Conservation (phyloP, 2,329 filamentous ascomycete genomes). For the Chaetothyriales sp. region DNA sequence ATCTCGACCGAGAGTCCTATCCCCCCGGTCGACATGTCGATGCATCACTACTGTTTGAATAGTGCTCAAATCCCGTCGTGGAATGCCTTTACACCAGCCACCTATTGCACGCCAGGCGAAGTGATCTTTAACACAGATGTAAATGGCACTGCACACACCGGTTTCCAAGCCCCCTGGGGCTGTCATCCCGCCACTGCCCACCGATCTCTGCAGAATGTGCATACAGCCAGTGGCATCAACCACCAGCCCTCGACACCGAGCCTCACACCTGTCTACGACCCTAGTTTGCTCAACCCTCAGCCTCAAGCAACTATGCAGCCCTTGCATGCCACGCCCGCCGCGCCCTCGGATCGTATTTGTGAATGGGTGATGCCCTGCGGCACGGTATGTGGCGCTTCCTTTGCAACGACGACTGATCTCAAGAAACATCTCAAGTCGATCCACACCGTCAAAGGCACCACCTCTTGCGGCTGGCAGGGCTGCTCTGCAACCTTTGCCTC, state of each 20-base stretch:
- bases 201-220: conserved; percentile 1
- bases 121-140: neutral
- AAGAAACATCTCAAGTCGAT: conserved; percentile 17
- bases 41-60: conserved; percentile 15
- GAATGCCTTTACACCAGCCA: neutral
- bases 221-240: neutral
- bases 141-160: neutral
- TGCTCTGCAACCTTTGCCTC: conserved; percentile 15
- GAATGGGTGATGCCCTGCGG: conserved; percentile 18
- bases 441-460: conserved; percentile 14
- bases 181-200: conserved; percentile 14
- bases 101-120: neutral
- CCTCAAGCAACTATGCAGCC: conserved; percentile 1
- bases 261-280: neutral
- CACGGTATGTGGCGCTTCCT: conserved; percentile 15
- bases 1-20: neutral
- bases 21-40: conserved; percentile 9
- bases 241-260: neutral
- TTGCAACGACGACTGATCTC: conserved; percentile 14
- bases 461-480: conserved; percentile 14
- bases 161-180: conserved; percentile 7
- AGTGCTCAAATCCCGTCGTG: neutral
- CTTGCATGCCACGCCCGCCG: neutral
- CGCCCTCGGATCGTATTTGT: conserved; percentile 3
- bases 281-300: neutral